Percentiles rank a stretch among this genome's conserved stretches.
These are phyloP conservation scores for Kodamaea nitidulidarum DNA, from an alignment of 805 yeast species.

Conservation along the genomic window DNA sequence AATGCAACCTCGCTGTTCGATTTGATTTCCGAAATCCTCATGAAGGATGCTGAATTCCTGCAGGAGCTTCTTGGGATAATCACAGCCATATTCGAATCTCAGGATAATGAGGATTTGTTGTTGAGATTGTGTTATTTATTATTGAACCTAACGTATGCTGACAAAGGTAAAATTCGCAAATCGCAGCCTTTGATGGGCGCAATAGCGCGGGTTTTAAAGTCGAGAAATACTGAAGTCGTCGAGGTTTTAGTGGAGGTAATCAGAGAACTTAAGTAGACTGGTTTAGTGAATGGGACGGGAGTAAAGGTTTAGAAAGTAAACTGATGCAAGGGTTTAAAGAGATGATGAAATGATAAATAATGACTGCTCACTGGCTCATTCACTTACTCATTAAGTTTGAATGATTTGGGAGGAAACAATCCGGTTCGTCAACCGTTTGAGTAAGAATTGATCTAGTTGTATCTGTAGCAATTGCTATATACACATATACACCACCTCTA, in stretches of 20 bases:
- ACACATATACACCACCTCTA: neutral
- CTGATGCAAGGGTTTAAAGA: no score
- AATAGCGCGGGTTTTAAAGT: slow-evolving; percentile 5
- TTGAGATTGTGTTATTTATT: slow-evolving; percentile 24
- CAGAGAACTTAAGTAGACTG: slow-evolving; percentile 10
- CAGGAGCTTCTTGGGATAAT: slow-evolving; percentile 18
- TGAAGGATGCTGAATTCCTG: slow-evolving; percentile 14
- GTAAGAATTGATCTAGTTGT: no score
- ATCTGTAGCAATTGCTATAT: neutral
- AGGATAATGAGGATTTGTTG: slow-evolving; percentile 22
- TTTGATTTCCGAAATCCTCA: slow-evolving; percentile 27
- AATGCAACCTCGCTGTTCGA: slow-evolving; percentile 39
- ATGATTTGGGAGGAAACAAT: no score
- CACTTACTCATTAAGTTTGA: neutral
- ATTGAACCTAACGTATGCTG: slow-evolving; percentile 18
- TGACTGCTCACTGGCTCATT: neutral
- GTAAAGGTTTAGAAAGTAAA: neutral
- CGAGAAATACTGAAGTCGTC: slow-evolving; percentile 10
- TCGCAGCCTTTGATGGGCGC: slow-evolving; percentile 10
- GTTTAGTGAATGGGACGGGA: neutral
- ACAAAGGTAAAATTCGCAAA: slow-evolving; percentile 2
- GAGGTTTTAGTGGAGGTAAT: slow-evolving; percentile 16
- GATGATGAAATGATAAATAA: no score
- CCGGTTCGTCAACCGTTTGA: no score
- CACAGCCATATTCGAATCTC: slow-evolving; percentile 20